Conservation (phyloP, 2,329 filamentous ascomycete species). For the Stagonosporopsis cucurbitacearum region DNA sequence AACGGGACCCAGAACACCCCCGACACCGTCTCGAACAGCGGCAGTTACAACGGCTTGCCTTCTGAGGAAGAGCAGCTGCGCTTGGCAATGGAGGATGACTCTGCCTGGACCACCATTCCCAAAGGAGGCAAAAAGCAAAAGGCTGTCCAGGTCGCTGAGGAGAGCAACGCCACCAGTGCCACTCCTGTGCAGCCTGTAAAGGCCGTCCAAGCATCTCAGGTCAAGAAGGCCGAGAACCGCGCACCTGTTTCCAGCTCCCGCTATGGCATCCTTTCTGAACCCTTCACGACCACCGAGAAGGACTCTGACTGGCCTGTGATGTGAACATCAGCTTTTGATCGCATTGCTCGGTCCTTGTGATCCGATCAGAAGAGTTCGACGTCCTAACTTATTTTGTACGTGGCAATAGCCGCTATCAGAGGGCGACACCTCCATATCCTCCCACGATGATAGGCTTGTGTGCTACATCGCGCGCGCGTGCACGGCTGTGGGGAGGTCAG, state of each 20-base stretch:
- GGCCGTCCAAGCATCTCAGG: slow-evolving; percentile 22
- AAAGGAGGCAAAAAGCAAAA: slow-evolving; percentile 62
- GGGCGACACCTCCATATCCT: neutral
- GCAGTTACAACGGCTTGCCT: slow-evolving; percentile 56
- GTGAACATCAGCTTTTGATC: slow-evolving; percentile 22
- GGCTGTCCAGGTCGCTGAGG: slow-evolving; percentile 53
- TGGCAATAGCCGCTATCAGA: neutral
- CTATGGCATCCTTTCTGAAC: slow-evolving; percentile 40
- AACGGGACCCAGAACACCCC: slow-evolving; percentile 52
- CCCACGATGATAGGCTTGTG: neutral
- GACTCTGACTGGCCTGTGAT: slow-evolving; percentile 53
- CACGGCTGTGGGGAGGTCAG: neutral
- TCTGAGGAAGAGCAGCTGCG: slow-evolving; percentile 68
- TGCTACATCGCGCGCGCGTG: slow-evolving; percentile 1
- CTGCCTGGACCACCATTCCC: slow-evolving; percentile 67
- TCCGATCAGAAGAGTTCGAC: neutral
- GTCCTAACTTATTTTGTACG: neutral
- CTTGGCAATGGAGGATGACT: slow-evolving; percentile 56
- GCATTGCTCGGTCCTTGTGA: neutral
- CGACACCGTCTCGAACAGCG: slow-evolving; percentile 39
- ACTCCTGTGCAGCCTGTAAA: slow-evolving; percentile 34
- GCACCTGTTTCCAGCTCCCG: slow-evolving; percentile 34
- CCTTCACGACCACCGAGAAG: slow-evolving; percentile 33
- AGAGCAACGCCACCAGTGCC: slow-evolving; percentile 37
- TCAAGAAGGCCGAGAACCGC: slow-evolving; percentile 35